Evolutionary conservation across 202 grass and related monocot genomes (phyloP), one percentile per base, ranked within the genome.

Genomic region (Cymbopogon flexuosus): DNA sequence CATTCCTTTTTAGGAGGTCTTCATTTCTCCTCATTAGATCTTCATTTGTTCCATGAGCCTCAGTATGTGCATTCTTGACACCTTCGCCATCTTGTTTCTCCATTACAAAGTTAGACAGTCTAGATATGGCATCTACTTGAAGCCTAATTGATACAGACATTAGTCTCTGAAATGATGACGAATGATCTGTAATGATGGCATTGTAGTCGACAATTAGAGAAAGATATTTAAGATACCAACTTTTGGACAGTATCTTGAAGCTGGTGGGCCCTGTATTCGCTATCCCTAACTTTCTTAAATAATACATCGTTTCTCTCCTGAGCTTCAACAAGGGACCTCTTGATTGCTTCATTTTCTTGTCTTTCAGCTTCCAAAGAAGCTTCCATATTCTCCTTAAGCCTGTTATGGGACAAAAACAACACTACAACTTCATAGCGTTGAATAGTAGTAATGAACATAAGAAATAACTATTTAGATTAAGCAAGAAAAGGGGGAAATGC

Each of bases 161-260:
- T 43, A 88, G 76, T 75, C 62, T 75, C 49, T n/a, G 16, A 73
- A 68, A 72, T 11, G 36, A 72, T 56, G 64, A 78, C 19, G 16
- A 73, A 75, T 74, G 16, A 68, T 37, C 1, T 10, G 37, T 34
- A 84, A 33, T 80, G 52, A 84, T 47, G 63, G 23, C 11, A 56
- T 34, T 75, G 9, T 70, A 80, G 76, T 45, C 16, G 7, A 76
- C 22, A 65, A 78, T 27, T 84, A 29, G 65, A 76, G 34, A 88
- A 80, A 69, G 47, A 30, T 6, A 62, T 62, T 61, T 57, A 67
- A 72, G 65, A 63, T 86, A 86, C 84, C 52, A 60, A 93, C 91
- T 87, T 93, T 51, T 93, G 91, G 82, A 93, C 86, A 65, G 88
- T 89, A 83, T 90, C 88, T 85, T 93, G 91, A 33, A 93, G 85